Conservation (phyloP, 2,329 filamentous ascomycete genomes). For the Ophiosphaerella korrae region DNA sequence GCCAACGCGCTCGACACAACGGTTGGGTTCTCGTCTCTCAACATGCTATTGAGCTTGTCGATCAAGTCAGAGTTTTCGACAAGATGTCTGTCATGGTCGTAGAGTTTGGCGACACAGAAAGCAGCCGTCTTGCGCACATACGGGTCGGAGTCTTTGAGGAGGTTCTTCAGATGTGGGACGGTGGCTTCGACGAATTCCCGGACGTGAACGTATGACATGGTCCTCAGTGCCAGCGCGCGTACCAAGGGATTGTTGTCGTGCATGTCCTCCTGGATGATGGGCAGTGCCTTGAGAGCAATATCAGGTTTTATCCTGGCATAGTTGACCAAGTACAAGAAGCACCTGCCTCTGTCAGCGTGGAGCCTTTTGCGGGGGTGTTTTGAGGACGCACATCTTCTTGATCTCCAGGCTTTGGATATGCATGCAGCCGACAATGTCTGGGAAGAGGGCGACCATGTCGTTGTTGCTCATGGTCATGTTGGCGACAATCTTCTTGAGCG, state of each 20-base stretch:
- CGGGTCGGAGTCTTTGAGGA: slow-evolving; percentile 85
- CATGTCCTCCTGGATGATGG: slow-evolving; percentile 89
- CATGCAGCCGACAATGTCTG: slow-evolving; percentile 96
- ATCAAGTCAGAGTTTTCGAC: slow-evolving; percentile 93
- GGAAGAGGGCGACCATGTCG: slow-evolving; percentile 97
- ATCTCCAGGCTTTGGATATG: slow-evolving; percentile 92
- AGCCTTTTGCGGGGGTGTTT: background rate
- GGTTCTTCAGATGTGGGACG: slow-evolving; percentile 78
- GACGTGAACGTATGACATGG: slow-evolving; percentile 97
- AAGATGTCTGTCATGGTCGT: slow-evolving; percentile 90
- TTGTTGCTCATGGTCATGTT: slow-evolving; percentile 99
- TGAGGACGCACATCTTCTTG: slow-evolving; percentile 87
- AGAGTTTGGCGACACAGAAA: slow-evolving; percentile 95
- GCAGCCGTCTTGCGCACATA: slow-evolving; percentile 98
- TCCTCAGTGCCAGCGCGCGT: slow-evolving; percentile 86
- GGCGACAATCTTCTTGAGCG: slow-evolving; percentile 98
- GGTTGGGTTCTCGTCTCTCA: slow-evolving; percentile 95
- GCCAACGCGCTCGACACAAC: slow-evolving; percentile 94
- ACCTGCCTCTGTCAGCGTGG: slow-evolving; percentile 65
- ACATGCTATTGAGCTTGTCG: slow-evolving; percentile 83
- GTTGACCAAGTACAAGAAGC: slow-evolving; percentile 96
- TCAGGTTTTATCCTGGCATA: slow-evolving; percentile 95
- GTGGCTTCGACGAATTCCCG: slow-evolving; percentile 93
- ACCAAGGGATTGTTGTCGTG: slow-evolving; percentile 91
- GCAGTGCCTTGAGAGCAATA: slow-evolving; percentile 88